phyloP scores from a whole-genome alignment of 768 basidiomycete genomes.

The Sporobolomyces phaffii region DNA sequence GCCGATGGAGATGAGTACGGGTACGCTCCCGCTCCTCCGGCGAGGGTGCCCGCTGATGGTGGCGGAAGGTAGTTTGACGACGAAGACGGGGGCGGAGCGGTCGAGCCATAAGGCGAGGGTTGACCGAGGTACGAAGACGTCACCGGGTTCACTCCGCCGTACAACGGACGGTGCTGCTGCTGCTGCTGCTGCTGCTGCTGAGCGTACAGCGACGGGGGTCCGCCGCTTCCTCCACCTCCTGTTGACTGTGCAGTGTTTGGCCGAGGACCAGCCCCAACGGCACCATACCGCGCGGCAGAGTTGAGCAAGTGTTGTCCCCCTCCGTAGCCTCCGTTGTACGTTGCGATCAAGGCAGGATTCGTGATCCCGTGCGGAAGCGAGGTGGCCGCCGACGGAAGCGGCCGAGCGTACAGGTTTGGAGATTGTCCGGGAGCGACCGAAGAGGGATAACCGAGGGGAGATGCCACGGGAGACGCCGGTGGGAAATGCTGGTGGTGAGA shows the following conservation, averaged over 20 bases:
- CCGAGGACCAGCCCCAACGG: conserved; percentile 22
- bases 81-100: background rate
- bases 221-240: too few species aligned
- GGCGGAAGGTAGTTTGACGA: background rate
- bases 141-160: background rate
- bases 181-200: background rate
- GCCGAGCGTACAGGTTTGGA: conserved; percentile 13
- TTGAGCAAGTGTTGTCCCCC: background rate
- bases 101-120: background rate
- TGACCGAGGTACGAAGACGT: background rate
- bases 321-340: conserved; percentile 16
- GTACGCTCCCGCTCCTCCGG: too few species aligned
- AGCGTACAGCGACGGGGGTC: background rate
- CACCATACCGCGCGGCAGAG: conserved; percentile 17
- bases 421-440: background rate
- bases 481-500: background rate
- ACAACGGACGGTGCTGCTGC: background rate
- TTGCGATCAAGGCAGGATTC: conserved; percentile 36
- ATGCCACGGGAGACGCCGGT: conserved; percentile 1
- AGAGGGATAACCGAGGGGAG: conserved; percentile 6
- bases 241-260: background rate
- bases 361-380: conserved; percentile 26
- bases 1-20: too few species aligned
- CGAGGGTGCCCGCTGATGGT: background rate
- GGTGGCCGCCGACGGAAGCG: background rate